Percentiles rank a stretch among this genome's conserved stretches.
Evolutionary conservation across 192 early-diverging fungal genomes (phyloP).

Genomic region (Gigaspora rosea): DNA sequence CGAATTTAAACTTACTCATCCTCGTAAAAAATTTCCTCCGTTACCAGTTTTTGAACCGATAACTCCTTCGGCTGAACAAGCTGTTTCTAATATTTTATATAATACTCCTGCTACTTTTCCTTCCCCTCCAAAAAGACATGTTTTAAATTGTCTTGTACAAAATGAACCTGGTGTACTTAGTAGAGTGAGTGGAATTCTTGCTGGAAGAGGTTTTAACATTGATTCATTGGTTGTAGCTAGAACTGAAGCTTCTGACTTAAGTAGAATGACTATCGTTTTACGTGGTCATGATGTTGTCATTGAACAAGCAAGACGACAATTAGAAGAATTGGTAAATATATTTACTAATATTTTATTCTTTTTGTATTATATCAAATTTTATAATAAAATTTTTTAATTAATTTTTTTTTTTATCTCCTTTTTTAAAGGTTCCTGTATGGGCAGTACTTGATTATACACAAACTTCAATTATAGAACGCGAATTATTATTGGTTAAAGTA

Average conservation of each 20-base stretch:
- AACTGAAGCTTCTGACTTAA: constrained; percentile 91
- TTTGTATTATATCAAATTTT: background rate
- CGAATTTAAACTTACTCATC: constrained; percentile 48
- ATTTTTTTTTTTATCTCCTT: background rate
- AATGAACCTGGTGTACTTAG: constrained; percentile 88
- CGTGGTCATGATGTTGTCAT: constrained; percentile 79
- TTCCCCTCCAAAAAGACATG: constrained; percentile 72
- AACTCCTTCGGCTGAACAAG: constrained; percentile 85
- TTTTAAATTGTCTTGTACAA: constrained; percentile 93
- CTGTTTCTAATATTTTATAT: constrained; percentile 95
- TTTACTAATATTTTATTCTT: no score
- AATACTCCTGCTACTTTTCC: constrained; percentile 73
- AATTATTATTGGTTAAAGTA: constrained; percentile 92
- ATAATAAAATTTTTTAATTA: background rate
- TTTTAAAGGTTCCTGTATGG: constrained; percentile 80
- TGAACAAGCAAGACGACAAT: constrained; percentile 91
- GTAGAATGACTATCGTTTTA: constrained; percentile 95
- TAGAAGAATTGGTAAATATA: constrained; percentile 93
- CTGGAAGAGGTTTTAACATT: constrained; percentile 95
- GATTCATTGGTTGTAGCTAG: constrained; percentile 95
- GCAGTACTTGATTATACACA: constrained; percentile 96
- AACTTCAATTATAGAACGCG: constrained; percentile 86
- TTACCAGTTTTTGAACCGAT: constrained; percentile 43
- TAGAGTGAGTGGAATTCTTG: constrained; percentile 85
- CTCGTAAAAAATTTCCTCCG: constrained; percentile 44